These are phyloP conservation scores for Prunus persica DNA, from an alignment of 306 rosid genomes.

Conservation along the genomic window DNA sequence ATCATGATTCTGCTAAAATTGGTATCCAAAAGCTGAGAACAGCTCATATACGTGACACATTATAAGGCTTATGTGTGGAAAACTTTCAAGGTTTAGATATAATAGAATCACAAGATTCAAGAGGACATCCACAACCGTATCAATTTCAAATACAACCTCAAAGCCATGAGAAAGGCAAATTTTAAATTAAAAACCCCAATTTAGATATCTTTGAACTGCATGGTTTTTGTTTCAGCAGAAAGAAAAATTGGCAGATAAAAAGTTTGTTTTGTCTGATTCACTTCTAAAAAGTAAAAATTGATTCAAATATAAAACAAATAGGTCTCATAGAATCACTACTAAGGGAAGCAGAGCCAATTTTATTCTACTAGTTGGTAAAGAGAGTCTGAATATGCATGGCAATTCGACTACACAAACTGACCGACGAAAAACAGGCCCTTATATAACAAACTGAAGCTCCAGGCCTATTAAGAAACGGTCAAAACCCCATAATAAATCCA, in stretches of 20 bases:
- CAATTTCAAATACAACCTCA: neutral
- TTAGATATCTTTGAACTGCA: neutral
- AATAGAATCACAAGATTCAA: neutral
- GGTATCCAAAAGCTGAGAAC: neutral
- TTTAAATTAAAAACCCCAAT: neutral
- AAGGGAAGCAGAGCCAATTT: neutral
- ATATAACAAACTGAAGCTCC: slow-evolving; percentile 2
- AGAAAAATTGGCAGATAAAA: neutral
- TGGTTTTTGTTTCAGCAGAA: neutral
- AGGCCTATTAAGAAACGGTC: neutral
- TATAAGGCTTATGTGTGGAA: neutral
- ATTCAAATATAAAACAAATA: neutral
- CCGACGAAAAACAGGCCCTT: slow-evolving; percentile 15
- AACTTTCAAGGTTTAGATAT: too few species aligned
- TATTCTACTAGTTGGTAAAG: neutral
- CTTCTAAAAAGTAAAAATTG: neutral
- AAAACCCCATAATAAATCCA: neutral
- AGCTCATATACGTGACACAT: neutral
- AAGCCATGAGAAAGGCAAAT: neutral
- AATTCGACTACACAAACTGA: slow-evolving; percentile 21
- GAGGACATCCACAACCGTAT: neutral
- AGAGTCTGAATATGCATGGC: neutral
- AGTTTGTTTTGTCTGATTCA: neutral
- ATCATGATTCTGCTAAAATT: neutral
- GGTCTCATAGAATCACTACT: neutral